Evolutionary conservation across 768 basidiomycete genomes (phyloP).

Genomic region (Mycena rebaudengoi): DNA sequence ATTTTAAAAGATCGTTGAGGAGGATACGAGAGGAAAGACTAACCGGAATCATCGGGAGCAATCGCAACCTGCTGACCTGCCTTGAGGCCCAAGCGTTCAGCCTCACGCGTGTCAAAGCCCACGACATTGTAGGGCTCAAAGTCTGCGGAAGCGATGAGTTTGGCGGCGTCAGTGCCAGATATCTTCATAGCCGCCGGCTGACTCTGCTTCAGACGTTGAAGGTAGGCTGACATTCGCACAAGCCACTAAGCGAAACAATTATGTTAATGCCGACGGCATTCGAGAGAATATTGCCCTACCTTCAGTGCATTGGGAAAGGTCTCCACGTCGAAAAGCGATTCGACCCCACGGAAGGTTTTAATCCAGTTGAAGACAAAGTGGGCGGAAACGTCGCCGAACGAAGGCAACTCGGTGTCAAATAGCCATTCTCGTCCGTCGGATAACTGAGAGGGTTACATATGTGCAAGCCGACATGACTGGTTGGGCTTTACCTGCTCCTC

Average conservation of each 20-base stretch:
- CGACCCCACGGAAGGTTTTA: conserved; percentile 42
- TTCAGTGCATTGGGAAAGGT: conserved; percentile 50
- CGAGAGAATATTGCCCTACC: conserved; percentile 47
- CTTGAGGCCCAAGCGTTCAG: conserved; percentile 49
- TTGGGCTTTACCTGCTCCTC: conserved; percentile 35
- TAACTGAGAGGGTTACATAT: conserved; percentile 38
- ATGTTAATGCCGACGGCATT: too few species aligned
- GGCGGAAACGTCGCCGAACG: conserved; percentile 60
- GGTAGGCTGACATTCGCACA: conserved; percentile 44
- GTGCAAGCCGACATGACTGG: background rate
- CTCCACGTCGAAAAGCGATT: conserved; percentile 46
- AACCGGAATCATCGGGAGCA: conserved; percentile 60
- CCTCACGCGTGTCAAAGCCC: conserved; percentile 58
- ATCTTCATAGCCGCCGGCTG: conserved; percentile 38
- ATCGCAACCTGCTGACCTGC: conserved; percentile 49
- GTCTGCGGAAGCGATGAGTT: conserved; percentile 45
- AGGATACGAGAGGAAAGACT: background rate
- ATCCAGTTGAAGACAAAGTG: conserved; percentile 60
- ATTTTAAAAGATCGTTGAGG: background rate
- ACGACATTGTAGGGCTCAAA: conserved; percentile 48
- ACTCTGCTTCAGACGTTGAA: conserved; percentile 40
- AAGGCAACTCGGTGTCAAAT: conserved; percentile 60
- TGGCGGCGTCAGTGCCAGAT: conserved; percentile 52
- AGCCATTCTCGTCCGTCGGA: conserved; percentile 65
- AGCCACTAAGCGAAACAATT: conserved; percentile 63